Percentiles rank a stretch among this genome's conserved stretches.
Evolutionary conservation across 768 basidiomycete species (phyloP).

Genomic region (Suillus variegatus): DNA sequence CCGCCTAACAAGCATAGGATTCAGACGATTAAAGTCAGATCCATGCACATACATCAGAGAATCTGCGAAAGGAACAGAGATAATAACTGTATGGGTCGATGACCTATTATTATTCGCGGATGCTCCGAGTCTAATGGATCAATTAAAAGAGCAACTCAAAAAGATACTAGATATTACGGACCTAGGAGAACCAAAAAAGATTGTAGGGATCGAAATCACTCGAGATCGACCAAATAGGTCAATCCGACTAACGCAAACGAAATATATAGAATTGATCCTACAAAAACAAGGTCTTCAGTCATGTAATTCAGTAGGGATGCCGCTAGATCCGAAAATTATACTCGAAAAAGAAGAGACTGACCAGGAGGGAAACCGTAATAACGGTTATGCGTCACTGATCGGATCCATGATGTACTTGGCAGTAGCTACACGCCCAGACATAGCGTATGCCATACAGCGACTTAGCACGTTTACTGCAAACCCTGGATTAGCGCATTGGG

Average conservation of each 20-base stretch:
- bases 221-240: no score
- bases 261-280: slow-evolving; percentile 5
- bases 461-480: slow-evolving; percentile 15
- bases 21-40: slow-evolving; percentile 17
- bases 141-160: slow-evolving; percentile 13
- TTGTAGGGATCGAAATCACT: slow-evolving; percentile 29
- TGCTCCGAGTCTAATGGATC: not conserved
- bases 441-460: slow-evolving; percentile 3
- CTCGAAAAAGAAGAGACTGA: not conserved
- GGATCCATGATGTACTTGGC: slow-evolving; percentile 28
- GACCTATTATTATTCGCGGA: slow-evolving; percentile 25
- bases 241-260: no score
- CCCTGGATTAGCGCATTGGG: slow-evolving; percentile 11
- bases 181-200: slow-evolving; percentile 21
- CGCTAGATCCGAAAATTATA: not conserved
- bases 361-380: not conserved
- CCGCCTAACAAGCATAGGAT: slow-evolving; percentile 21
- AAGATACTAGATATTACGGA: not conserved
- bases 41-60: slow-evolving; percentile 15
- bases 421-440: not conserved
- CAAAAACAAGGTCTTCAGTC: not conserved
- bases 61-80: slow-evolving; percentile 8
- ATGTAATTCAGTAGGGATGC: slow-evolving; percentile 11
- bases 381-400: slow-evolving; percentile 2
- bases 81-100: slow-evolving; percentile 33